Percentiles rank a stretch among this genome's conserved stretches.
Evolutionary conservation across 441 rosid genomes (phyloP).

Genomic region (Metrosideros polymorpha): DNA sequence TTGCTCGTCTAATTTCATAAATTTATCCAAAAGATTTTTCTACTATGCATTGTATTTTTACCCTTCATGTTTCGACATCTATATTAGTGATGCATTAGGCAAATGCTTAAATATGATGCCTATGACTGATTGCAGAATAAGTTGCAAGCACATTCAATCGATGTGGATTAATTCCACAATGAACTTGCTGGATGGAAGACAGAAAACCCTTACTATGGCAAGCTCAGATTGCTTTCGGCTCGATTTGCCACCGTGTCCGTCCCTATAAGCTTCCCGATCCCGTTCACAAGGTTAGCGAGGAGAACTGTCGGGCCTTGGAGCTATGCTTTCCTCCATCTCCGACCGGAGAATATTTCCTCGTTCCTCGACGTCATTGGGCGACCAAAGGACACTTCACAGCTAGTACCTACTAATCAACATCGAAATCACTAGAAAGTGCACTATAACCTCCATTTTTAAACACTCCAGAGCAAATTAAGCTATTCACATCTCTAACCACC

Average conservation of each 20-base stretch:
- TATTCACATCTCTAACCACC: not conserved
- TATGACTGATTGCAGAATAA: not conserved
- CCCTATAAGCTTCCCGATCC: not conserved
- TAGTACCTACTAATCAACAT: not conserved
- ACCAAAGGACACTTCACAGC: not conserved
- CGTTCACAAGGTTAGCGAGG: not conserved
- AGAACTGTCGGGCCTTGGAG: not conserved
- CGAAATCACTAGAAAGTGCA: not conserved
- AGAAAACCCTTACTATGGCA: not conserved
- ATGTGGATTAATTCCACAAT: not conserved
- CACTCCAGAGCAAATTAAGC: not conserved
- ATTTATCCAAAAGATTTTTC: no score
- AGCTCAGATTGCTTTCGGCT: not conserved
- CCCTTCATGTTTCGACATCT: no score
- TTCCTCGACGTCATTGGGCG: not conserved
- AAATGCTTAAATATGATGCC: not conserved
- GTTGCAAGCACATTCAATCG: not conserved
- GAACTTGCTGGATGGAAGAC: not conserved
- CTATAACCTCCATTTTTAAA: not conserved
- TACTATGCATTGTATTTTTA: no score
- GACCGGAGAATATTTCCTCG: not conserved
- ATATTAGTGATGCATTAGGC: no score
- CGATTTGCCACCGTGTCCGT: fast-evolving
- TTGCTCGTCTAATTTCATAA: no score
- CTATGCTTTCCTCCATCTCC: not conserved